These are phyloP conservation scores for Claviceps fusiformis DNA, from an alignment of 2,329 filamentous ascomycete genomes.

Conservation along the genomic window DNA sequence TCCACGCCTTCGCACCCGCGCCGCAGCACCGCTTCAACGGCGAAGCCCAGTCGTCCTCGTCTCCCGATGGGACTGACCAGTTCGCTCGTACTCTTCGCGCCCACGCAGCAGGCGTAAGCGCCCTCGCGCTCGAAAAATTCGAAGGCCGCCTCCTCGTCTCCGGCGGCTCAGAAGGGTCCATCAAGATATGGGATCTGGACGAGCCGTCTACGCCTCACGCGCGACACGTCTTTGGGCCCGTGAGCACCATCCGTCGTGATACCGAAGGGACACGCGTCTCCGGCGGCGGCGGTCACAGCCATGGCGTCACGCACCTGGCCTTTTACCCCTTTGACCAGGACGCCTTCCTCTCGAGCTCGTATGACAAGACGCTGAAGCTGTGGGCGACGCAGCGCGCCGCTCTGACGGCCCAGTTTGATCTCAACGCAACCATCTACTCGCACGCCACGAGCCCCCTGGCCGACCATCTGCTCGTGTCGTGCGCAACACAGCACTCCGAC, in stretches of 20 bases:
- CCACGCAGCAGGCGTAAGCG: conserved; percentile 67
- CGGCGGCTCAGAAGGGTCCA: conserved; percentile 70
- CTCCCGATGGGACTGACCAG: conserved; percentile 12
- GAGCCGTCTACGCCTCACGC: conserved; percentile 30
- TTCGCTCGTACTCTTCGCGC: conserved; percentile 38
- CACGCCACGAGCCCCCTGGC: conserved; percentile 67
- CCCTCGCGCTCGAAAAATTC: conserved; percentile 67
- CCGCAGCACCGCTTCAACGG: conserved; percentile 60
- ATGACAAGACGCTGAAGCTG: conserved; percentile 63
- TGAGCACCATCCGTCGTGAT: conserved; percentile 35
- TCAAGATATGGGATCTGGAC: conserved; percentile 82
- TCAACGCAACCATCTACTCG: conserved; percentile 57
- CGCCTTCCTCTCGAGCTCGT: conserved; percentile 65
- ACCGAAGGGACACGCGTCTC: background rate
- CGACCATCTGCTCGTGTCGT: conserved; percentile 66
- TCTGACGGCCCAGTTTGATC: conserved; percentile 51
- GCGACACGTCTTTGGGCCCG: conserved; percentile 39
- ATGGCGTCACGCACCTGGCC: conserved; percentile 61
- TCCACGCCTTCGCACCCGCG: conserved; percentile 55
- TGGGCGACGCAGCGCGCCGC: conserved; percentile 53
- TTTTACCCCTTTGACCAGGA: conserved; percentile 69
- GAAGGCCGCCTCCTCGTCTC: conserved; percentile 68
- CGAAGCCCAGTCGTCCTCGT: conserved; percentile 9
- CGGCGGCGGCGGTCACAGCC: conserved; percentile 36
- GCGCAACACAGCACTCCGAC: conserved; percentile 72